Evolutionary conservation across 2,329 filamentous ascomycete species (phyloP).

Genomic region (Fusarium buxicola): DNA sequence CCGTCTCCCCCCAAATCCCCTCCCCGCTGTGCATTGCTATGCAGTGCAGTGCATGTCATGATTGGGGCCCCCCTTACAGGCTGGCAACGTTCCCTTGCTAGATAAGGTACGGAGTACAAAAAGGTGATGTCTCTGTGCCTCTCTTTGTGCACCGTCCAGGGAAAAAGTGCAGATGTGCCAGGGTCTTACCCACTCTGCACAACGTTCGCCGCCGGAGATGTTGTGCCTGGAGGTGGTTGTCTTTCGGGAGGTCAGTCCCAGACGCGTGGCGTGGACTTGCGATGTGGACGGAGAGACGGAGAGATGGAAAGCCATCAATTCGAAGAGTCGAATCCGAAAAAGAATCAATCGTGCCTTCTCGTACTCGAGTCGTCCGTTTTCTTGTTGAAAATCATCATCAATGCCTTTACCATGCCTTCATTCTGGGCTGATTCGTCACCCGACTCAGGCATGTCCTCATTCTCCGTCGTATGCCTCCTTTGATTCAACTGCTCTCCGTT

Average conservation of each 20-base stretch:
- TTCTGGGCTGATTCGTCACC: slow-evolving; percentile 48
- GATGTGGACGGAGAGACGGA: slow-evolving; percentile 9
- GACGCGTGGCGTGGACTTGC: slow-evolving; percentile 23
- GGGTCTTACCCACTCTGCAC: slow-evolving; percentile 34
- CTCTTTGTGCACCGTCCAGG: slow-evolving; percentile 34
- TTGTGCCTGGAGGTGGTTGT: slow-evolving; percentile 32
- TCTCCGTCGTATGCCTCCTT: slow-evolving; percentile 39
- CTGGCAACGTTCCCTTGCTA: slow-evolving; percentile 28
- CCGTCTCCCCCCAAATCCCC: slow-evolving; percentile 34
- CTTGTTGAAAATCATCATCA: slow-evolving; percentile 31
- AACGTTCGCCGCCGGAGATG: slow-evolving; percentile 33
- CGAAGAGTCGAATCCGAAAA: slow-evolving; percentile 10
- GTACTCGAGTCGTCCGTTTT: slow-evolving; percentile 33
- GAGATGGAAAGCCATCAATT: slow-evolving; percentile 13
- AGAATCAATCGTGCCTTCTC: slow-evolving; percentile 5
- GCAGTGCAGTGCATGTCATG: slow-evolving; percentile 29
- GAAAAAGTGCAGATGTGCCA: slow-evolving; percentile 35
- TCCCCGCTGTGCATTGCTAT: slow-evolving; percentile 37
- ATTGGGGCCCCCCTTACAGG: slow-evolving; percentile 33
- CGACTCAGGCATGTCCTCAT: slow-evolving; percentile 40
- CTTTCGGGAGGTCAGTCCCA: slow-evolving; percentile 20
- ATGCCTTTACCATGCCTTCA: slow-evolving; percentile 26
- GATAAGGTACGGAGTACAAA: slow-evolving; percentile 40
- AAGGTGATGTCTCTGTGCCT: slow-evolving; percentile 16
- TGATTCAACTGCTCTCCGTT: slow-evolving; percentile 33